Evolutionary conservation across 129 eudicot genomes (phyloP).

Genomic region (Helianthus tuberosus): DNA sequence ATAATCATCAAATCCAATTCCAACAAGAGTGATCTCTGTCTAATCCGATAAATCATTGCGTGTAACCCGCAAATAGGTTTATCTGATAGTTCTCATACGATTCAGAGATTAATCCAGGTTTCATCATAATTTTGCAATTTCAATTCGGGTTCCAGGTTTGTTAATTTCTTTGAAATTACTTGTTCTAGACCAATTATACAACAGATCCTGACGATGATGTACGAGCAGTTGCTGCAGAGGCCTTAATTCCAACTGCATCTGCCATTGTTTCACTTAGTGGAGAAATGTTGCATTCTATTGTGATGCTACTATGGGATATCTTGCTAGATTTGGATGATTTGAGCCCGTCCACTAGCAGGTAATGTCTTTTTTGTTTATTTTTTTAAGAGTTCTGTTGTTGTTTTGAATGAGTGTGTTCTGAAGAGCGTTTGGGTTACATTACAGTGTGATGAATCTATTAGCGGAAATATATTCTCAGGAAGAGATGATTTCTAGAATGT

Average conservation of each 20-base stretch:
- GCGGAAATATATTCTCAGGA: conserved; percentile 98
- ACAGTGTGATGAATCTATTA: conserved; percentile 97
- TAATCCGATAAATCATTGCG: too few relatives aligned
- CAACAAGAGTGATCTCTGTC: too few relatives aligned
- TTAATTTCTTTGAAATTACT: too few relatives aligned
- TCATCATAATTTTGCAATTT: too few relatives aligned
- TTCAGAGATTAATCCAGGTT: too few relatives aligned
- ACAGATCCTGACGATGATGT: conserved; percentile 99
- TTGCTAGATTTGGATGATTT: conserved; percentile 96
- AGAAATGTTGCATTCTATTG: conserved; percentile 66
- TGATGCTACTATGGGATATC: conserved; percentile 97
- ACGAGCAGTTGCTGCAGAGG: conserved; percentile 99
- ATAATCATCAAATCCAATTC: too few relatives aligned
- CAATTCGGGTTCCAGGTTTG: too few relatives aligned
- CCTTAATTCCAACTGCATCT: conserved; percentile 86
- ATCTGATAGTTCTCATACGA: too few relatives aligned
- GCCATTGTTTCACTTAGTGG: conserved; percentile 77
- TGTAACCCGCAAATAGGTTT: too few relatives aligned
- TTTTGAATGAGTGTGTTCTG: conserved; percentile 19
- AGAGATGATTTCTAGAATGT: conserved; percentile 80
- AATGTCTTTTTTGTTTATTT: conserved; percentile 7
- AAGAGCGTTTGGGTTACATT: conserved; percentile 30
- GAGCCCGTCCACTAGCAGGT: conserved; percentile 99
- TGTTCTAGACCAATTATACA: too few relatives aligned
- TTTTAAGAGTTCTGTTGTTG: not conserved